Percentiles rank a stretch among this genome's conserved stretches.
Evolutionary conservation across 179 eudicot genomes (phyloP).

Genomic region (Heliamphora pulchella): DNA sequence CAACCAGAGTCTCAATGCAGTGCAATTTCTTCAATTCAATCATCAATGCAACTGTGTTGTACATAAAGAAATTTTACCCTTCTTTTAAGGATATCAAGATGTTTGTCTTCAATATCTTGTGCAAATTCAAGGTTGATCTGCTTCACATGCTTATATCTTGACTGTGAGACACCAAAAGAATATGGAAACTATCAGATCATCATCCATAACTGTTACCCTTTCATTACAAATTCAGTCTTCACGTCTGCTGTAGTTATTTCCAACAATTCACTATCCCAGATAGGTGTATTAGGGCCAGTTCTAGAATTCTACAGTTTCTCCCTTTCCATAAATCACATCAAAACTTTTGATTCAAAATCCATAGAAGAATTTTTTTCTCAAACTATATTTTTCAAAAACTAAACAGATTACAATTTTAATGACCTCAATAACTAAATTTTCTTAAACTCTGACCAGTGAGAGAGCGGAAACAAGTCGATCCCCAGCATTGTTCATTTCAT

Average conservation of each 20-base stretch:
- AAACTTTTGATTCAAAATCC: neutral
- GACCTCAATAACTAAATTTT: neutral
- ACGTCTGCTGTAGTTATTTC: neutral
- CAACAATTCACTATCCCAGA: neutral
- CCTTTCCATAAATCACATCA: neutral
- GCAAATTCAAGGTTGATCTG: conserved; percentile 71
- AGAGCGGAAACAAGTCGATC: conserved; percentile 70
- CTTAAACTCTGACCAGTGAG: conserved; percentile 52
- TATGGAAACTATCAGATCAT: conserved; percentile 12
- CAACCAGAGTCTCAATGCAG: neutral
- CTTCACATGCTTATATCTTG: conserved; percentile 65
- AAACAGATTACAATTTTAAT: neutral
- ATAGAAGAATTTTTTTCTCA: neutral
- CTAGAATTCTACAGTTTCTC: neutral
- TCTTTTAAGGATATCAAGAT: conserved; percentile 22
- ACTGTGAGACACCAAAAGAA: conserved; percentile 29
- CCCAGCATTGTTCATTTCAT: conserved; percentile 67
- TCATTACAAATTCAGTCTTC: neutral
- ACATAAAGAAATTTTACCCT: conserved; percentile 16
- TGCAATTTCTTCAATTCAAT: conserved; percentile 3
- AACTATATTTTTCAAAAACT: neutral
- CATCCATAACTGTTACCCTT: neutral
- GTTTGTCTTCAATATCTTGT: conserved; percentile 26
- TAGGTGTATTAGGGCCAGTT: neutral
- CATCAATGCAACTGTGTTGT: neutral